Conservation (phyloP, 129 eudicot species). For the Erigeron canadensis region DNA sequence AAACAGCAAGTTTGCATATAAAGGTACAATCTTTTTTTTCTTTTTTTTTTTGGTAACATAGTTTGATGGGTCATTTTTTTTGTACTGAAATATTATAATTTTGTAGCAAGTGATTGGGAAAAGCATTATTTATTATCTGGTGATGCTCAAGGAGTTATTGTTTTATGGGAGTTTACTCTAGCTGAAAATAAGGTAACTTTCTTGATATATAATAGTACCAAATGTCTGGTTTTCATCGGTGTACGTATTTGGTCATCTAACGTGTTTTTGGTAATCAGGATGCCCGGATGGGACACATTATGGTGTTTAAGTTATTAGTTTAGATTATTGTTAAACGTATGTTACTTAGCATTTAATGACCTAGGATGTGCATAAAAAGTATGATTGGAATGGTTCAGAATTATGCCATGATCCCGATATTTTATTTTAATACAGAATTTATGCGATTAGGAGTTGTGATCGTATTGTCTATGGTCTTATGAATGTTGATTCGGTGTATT, state of each 20-base stretch:
- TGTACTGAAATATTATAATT: not conserved
- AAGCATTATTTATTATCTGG: conserved; percentile 84
- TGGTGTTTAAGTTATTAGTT: no score
- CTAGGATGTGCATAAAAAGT: no score
- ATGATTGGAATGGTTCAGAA: no score
- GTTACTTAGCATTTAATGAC: no score
- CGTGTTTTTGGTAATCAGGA: no score
- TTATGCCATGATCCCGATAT: no score
- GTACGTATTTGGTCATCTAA: no score
- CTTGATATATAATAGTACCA: not conserved
- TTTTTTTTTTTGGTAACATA: not conserved
- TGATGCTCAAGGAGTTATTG: conserved; percentile 76
- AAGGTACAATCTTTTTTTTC: conserved; percentile 43
- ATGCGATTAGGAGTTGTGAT: not conserved
- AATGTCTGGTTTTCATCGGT: no score
- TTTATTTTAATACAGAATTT: not conserved
- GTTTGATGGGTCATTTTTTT: conserved; percentile 1
- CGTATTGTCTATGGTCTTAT: not conserved
- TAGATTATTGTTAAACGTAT: no score
- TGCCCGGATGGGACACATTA: no score
- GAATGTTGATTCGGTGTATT: not conserved
- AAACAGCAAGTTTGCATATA: conserved; percentile 64
- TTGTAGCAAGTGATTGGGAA: conserved; percentile 52
- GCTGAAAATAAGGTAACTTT: conserved; percentile 57
- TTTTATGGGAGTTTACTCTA: conserved; percentile 80